A percentile compares a stretch with the other conserved stretches of the same genome.
Conservation (phyloP, 805 yeast species). For the Limtongozyma cylindracea region DNA sequence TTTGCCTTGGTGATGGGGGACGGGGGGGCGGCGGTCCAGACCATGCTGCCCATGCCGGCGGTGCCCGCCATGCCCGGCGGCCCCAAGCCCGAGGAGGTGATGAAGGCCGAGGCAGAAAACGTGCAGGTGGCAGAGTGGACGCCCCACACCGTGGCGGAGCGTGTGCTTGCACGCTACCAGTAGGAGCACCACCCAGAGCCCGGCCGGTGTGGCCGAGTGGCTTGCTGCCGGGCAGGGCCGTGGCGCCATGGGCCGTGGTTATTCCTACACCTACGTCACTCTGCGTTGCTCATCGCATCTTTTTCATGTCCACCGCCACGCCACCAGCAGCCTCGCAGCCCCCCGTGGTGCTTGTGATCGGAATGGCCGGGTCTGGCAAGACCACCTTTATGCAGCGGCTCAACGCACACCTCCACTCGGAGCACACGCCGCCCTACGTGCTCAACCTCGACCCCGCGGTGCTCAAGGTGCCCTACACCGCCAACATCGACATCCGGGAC, state of each 20-base stretch:
- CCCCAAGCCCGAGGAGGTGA: constrained; percentile 35
- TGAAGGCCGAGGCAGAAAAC: constrained; percentile 50
- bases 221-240: too few species aligned
- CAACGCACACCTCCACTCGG: constrained; percentile 64
- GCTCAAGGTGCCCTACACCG: constrained; percentile 73
- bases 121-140: too few species aligned
- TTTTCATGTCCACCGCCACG: too few species aligned
- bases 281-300: neutral
- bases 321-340: neutral
- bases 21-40: constrained; percentile 15
- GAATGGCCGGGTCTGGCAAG: constrained; percentile 60
- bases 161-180: too few species aligned
- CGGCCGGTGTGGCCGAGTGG: too few species aligned
- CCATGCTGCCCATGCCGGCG: constrained; percentile 15
- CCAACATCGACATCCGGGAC: constrained; percentile 89
- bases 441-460: constrained; percentile 95
- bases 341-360: constrained; percentile 12
- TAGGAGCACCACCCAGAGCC: too few species aligned
- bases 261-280: neutral
- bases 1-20: constrained; percentile 44
- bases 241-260: too few species aligned
- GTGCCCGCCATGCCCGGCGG: constrained; percentile 25
- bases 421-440: constrained; percentile 63
- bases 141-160: too few species aligned
- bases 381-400: constrained; percentile 94